These are phyloP conservation scores for Taxawa tesnikishii DNA, from an alignment of 2,329 filamentous ascomycete genomes.

Conservation along the genomic window DNA sequence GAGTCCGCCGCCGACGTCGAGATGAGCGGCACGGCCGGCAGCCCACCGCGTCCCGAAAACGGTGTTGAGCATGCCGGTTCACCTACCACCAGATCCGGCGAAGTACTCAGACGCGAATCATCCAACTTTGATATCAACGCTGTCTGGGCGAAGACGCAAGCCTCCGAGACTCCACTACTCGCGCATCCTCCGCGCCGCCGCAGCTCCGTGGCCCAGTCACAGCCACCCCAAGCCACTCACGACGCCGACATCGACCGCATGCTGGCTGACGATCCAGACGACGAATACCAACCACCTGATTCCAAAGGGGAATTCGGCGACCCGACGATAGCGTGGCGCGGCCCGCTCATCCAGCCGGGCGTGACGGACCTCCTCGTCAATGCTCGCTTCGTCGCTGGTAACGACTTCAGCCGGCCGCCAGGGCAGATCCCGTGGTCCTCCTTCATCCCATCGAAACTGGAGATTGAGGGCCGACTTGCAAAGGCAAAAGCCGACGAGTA, in stretches of 20 bases:
- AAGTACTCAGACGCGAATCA: slow-evolving; percentile 23
- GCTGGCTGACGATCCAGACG: slow-evolving; percentile 68
- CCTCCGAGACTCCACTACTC: slow-evolving; percentile 16
- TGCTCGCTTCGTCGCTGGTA: slow-evolving; percentile 77
- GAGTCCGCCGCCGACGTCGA: slow-evolving; percentile 20
- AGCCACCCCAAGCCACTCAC: slow-evolving; percentile 46
- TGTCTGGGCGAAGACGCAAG: slow-evolving; percentile 62
- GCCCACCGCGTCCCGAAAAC: neutral
- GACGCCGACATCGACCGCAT: slow-evolving; percentile 87
- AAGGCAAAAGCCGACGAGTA: slow-evolving; percentile 80
- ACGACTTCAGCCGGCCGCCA: slow-evolving; percentile 58
- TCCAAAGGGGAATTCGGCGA: slow-evolving; percentile 49
- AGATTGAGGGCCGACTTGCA: slow-evolving; percentile 68
- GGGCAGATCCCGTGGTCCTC: slow-evolving; percentile 61
- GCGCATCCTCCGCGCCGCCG: slow-evolving; percentile 33
- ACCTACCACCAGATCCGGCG: slow-evolving; percentile 34
- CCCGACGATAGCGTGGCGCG: slow-evolving; percentile 66
- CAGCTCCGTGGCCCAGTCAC: slow-evolving; percentile 21
- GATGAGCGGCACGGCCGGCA: slow-evolving; percentile 10
- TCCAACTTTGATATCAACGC: slow-evolving; percentile 65
- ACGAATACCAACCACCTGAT: slow-evolving; percentile 71
- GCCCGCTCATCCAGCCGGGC: slow-evolving; percentile 39
- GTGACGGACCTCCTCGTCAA: slow-evolving; percentile 37
- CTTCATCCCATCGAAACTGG: slow-evolving; percentile 58
- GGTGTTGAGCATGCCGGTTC: slow-evolving; percentile 18